phyloP scores from a whole-genome alignment of 768 basidiomycete genomes.

The Psilocybe tampanensis region DNA sequence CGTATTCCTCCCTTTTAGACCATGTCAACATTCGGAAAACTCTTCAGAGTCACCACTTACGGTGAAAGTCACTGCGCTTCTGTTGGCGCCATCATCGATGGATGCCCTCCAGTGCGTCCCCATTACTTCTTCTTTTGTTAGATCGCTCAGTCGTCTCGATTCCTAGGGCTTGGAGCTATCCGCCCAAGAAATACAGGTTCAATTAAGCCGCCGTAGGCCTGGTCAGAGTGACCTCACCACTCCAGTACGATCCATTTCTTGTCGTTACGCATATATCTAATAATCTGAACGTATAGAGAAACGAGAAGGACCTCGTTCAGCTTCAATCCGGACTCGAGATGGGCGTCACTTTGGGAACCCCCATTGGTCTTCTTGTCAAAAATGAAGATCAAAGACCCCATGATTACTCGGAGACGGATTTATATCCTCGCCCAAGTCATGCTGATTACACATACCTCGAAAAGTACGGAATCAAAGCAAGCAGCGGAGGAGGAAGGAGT shows the following conservation, averaged over 20 bases:
- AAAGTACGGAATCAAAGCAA: constrained; percentile 97
- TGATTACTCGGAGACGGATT: constrained; percentile 97
- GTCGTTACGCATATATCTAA: not conserved
- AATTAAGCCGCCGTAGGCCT: constrained; percentile 88
- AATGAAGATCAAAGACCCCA: constrained; percentile 99
- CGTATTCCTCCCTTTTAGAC: not conserved
- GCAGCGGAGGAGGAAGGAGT: constrained; percentile 93
- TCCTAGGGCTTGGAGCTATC: constrained; percentile 79
- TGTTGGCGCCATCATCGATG: constrained; percentile 97
- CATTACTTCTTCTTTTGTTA: not conserved
- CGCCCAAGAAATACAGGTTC: constrained; percentile 84
- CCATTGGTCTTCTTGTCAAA: constrained; percentile 93
- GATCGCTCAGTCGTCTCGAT: constrained; percentile 3
- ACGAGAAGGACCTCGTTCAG: constrained; percentile 94
- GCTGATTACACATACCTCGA: constrained; percentile 98
- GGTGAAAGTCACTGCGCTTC: constrained; percentile 98
- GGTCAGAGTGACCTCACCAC: constrained; percentile 98
- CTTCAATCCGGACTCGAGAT: constrained; percentile 94
- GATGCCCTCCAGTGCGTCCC: constrained; percentile 86
- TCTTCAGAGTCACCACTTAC: constrained; percentile 95
- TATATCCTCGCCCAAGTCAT: constrained; percentile 96
- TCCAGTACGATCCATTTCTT: constrained; percentile 58
- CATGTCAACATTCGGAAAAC: constrained; percentile 90
- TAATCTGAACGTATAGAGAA: constrained; percentile 48
- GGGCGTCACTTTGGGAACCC: constrained; percentile 95